Evolutionary conservation across 2,329 filamentous ascomycete species (phyloP), one percentile per base, ranked within the genome.

Genomic region (Aspergillus sp.): DNA sequence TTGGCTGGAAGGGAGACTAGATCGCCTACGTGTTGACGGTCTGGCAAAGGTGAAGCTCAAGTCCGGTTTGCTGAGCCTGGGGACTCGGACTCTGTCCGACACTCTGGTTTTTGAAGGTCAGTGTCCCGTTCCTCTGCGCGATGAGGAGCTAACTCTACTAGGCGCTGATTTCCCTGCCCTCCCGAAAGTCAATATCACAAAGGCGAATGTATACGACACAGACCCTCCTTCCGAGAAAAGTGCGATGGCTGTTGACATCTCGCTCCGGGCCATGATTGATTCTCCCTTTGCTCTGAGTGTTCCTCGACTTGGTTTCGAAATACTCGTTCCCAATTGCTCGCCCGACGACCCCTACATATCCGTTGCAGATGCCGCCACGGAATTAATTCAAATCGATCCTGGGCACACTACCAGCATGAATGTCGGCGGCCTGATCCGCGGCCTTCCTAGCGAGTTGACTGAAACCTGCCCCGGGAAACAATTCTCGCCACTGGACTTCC

Each of bases 271-370:
- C 15, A 68, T 73, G 48, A 93, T 96, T 57, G 67, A 78, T 33
- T 93, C 85, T 50, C 85, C 86, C 1, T 58, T 98, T 31, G 73
- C 79, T 37, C 65, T 95, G 33, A 72, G 75, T 14, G 67, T 95
- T 13, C 91, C 91, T 8, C 69, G 81, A 24, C 75, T 96, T 36
- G 78, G 75, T 1, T 95, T 96, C 51, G 79, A 88, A 41, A 76
- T 96, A 17, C 67, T 94, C 29, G 79, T 96, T 4, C 80, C 85
- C 26, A 86, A 86, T 40, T 98, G 91, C 60, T 69, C 73, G 15
- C 67, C 73, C 3, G 66, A 74, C 14, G 78, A 91, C 35, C 73
- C 80, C 3, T 77, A 79, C 41, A 91, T 98, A 47, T 68, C 77
- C 42, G 72, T 96, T 34, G 88, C 85, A 3, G 76, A 82, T 47